A percentile compares a stretch with the other conserved stretches of the same genome.
These are phyloP conservation scores for Naganishia onofrii DNA, from an alignment of 768 basidiomycete species.

Conservation along the genomic window DNA sequence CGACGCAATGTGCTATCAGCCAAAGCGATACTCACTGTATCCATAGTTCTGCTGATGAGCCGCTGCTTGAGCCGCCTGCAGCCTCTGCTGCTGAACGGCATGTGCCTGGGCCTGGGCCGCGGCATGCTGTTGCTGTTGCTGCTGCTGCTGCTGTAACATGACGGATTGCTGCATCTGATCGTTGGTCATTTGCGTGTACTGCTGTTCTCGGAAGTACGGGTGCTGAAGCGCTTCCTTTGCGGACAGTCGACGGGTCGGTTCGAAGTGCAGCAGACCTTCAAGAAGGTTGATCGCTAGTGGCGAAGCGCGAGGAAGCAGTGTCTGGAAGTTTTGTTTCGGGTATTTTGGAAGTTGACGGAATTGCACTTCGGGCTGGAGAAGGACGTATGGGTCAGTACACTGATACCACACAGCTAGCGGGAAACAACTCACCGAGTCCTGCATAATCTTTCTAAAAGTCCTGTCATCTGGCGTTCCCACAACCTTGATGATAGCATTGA, in stretches of 20 bases:
- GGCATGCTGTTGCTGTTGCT: constrained; percentile 36
- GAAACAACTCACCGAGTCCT: constrained; percentile 70
- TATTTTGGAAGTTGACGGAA: constrained; percentile 80
- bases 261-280: constrained; percentile 91
- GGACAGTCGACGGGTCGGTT: constrained; percentile 84
- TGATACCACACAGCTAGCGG: not conserved
- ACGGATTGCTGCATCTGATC: constrained; percentile 33
- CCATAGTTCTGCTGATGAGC: constrained; percentile 26
- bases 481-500: constrained; percentile 96
- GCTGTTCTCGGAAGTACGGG: constrained; percentile 66
- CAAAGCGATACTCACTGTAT: constrained; percentile 38
- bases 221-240: constrained; percentile 88
- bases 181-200: constrained; percentile 34
- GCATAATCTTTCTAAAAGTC: constrained; percentile 79
- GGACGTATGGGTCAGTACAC: not conserved
- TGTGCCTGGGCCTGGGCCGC: constrained; percentile 29
- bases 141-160: constrained; percentile 35
- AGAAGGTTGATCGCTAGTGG: constrained; percentile 78
- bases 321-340: constrained; percentile 49
- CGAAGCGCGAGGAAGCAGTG: constrained; percentile 48
- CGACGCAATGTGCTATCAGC: not conserved
- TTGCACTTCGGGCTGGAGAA: constrained; percentile 71
- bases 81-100: not conserved
- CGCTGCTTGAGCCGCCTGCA: constrained; percentile 11
- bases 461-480: constrained; percentile 90